Evolutionary conservation across 2,329 filamentous ascomycete genomes (phyloP).

Genomic region (Claviceps sorghi): DNA sequence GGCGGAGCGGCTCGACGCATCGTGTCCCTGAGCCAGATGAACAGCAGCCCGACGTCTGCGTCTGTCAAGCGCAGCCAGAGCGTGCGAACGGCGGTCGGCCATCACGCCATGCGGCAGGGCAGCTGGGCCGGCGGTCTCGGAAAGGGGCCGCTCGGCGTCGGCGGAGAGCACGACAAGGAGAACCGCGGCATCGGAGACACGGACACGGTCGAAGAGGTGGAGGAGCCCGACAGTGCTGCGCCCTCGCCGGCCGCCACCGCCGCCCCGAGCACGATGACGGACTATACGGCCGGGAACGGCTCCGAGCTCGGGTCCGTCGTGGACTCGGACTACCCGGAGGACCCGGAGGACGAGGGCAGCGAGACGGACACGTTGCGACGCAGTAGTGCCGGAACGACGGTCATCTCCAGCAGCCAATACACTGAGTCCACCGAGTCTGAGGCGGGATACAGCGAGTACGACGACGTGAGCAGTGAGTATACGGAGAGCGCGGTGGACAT

Average conservation of each 20-base stretch:
- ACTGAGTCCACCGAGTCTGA: slow-evolving; percentile 17
- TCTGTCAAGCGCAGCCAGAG: slow-evolving; percentile 66
- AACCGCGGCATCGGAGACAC: slow-evolving; percentile 49
- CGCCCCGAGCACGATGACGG: slow-evolving; percentile 1
- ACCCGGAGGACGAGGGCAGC: slow-evolving; percentile 19
- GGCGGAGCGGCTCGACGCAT: slow-evolving; percentile 59
- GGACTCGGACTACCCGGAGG: slow-evolving; percentile 1
- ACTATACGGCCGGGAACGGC: slow-evolving; percentile 5
- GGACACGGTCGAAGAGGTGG: slow-evolving; percentile 46
- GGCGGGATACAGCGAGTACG: slow-evolving; percentile 22
- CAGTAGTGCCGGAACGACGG: slow-evolving; percentile 33
- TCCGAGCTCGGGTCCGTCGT: slow-evolving; percentile 9
- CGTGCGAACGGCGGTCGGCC: slow-evolving; percentile 45
- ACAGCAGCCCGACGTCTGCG: slow-evolving; percentile 50
- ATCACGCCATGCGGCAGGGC: slow-evolving; percentile 46
- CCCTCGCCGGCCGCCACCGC: slow-evolving; percentile 1
- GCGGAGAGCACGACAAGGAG: slow-evolving; percentile 42
- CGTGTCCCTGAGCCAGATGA: slow-evolving; percentile 81
- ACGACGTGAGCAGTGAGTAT: slow-evolving; percentile 33
- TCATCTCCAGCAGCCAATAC: slow-evolving; percentile 28
- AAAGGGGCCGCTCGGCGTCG: slow-evolving; percentile 27
- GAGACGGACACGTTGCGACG: slow-evolving; percentile 37
- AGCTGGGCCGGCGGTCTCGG: slow-evolving; percentile 48
- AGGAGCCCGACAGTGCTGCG: slow-evolving; percentile 17
- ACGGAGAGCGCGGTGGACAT: slow-evolving; percentile 26